A percentile compares a stretch with the other conserved stretches of the same genome.
Evolutionary conservation across 176 grass and related monocot species (phyloP).

Genomic region (Elymus sibiricus): DNA sequence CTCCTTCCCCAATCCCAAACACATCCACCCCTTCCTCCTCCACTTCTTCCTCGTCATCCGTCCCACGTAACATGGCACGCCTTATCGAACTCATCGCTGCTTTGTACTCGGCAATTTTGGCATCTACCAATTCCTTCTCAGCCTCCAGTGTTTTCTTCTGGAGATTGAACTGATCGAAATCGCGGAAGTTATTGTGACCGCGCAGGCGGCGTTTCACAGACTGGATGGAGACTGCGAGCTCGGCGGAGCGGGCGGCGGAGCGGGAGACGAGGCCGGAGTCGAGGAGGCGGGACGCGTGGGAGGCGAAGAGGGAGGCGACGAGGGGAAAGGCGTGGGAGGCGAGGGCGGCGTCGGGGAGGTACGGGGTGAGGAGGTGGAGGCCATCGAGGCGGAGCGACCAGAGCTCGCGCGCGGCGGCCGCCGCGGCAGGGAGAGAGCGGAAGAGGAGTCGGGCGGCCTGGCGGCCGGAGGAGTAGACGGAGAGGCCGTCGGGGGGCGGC

Average conservation of each 20-base stretch:
- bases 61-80: slow-evolving; percentile 9
- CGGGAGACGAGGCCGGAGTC: slow-evolving; percentile 22
- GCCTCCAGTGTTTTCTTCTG: slow-evolving; percentile 39
- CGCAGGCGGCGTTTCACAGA: slow-evolving; percentile 16
- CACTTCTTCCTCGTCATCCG: background rate
- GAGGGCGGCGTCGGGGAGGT: slow-evolving; percentile 13
- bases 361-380: slow-evolving; percentile 44
- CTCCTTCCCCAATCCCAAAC: slow-evolving; percentile 31
- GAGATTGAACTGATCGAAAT: slow-evolving; percentile 26
- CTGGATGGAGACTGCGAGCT: slow-evolving; percentile 28
- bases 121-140: slow-evolving; percentile 49
- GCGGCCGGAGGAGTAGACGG: slow-evolving; percentile 36
- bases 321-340: slow-evolving; percentile 27
- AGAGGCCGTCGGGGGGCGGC: slow-evolving; percentile 10
- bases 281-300: slow-evolving; percentile 49
- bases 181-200: background rate
- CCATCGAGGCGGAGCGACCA: slow-evolving; percentile 68
- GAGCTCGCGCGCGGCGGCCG: slow-evolving; percentile 48
- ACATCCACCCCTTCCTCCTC: slow-evolving; percentile 28
- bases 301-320: slow-evolving; percentile 46
- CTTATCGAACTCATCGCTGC: slow-evolving; percentile 53
- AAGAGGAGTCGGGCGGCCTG: slow-evolving; percentile 43
- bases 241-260: slow-evolving; percentile 22
- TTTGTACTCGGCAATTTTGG: slow-evolving; percentile 42
- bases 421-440: slow-evolving; percentile 17